Base-by-base conservation (phyloP, 2,329 filamentous ascomycete species). In the Delphinella strobiligena region DNA sequence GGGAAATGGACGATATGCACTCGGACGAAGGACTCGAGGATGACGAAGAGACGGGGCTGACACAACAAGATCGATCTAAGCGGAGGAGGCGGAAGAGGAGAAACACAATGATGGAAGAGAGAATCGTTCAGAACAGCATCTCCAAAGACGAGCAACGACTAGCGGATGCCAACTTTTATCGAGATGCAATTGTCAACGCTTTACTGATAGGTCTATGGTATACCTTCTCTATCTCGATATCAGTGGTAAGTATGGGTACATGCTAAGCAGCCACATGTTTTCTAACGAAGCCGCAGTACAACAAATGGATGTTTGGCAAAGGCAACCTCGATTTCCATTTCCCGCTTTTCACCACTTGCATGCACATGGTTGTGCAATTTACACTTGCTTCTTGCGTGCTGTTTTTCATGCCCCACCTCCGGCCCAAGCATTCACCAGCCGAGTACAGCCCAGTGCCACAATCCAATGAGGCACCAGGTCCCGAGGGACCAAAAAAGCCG, bases 261-360 rank as follows among this genome's bases (percentile, higher is more conserved):
- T 27, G 22, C n/a, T n/a, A n/a, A n/a, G n/a, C n/a, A n/a, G n/a
- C n/a, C n/a, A n/a, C n/a, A n/a, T n/a, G n/a, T n/a, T n/a, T n/a
- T n/a, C n/a, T n/a, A n/a, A n/a, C n/a, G n/a, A n/a, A n/a, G n/a
- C n/a, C 22, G 29, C 51, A 91, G 81, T 98, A 96, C 70, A 98
- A 98, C 72, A 96, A 95, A 67, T 96, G 91, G 91, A 96, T 98
- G 89, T 96, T 98, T 64, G 83, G 84, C 54, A 74, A 80, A 45
- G 74, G 81, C 49, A 77, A 82, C 49, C 75, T 93, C 50, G 81
- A 95, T 61, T 98, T 98, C 59, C 80, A 84, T 37, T 96, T 91
- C 54, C 91, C 91, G 30, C 73, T 98, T 36, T 96, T 96, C 62
- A 94, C 88, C 9, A 98, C 91, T 3, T 84, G 85, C 47, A 69